Base-by-base conservation (phyloP, 306 rosid species). In the Lathyrus sativus region DNA sequence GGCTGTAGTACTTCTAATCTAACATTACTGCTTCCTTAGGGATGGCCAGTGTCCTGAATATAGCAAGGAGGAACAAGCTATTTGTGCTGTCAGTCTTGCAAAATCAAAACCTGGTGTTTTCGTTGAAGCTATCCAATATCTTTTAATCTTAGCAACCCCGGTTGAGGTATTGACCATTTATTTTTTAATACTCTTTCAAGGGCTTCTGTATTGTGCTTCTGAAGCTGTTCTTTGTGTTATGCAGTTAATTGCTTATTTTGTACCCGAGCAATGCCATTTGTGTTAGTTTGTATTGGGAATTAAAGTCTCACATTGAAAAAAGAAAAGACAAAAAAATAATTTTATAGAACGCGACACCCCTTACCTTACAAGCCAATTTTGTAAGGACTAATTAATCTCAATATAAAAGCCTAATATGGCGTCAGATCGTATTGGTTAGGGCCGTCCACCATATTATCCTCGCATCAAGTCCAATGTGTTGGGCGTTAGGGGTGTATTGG, bases 21-120 rank as follows among this genome's bases (percentile, higher is more conserved):
- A 50, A 67, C 46, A 4, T 69, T 81, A 57, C 41, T 75, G 35
- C 60, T 82, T 85, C 73, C 66, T 68, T 66, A 93, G 99, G 91
- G 99, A 93, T 88, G 97, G 97, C 37, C 96, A 88, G 49, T 93
- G 97, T 82, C 97, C 96, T 15, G 97, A 93, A 81, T 93, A 74
- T 79, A 81, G 91, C 46, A 96, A 87, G 62, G 96, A 93, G 85
- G 97, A 93, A 77, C 95, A 90, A 86, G 99, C 97, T 76, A 90
- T 93, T 65, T 93, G 99, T 85, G 99, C 91, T 56, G 95, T 93
- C 59, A 95, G 97, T 53, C 96, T 93, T 65, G 87, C 96, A 64
- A 93, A 82, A 76, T 82, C 99, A 68, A 93, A 82, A 78, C 78
- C 89, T 29, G 96, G 96, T 65, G 96, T 90, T 85, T 93, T 93